A percentile compares a stretch with the other conserved stretches of the same genome.
Evolutionary conservation across 176 grass and related monocot species (phyloP).

Genomic region (Carex parvula): DNA sequence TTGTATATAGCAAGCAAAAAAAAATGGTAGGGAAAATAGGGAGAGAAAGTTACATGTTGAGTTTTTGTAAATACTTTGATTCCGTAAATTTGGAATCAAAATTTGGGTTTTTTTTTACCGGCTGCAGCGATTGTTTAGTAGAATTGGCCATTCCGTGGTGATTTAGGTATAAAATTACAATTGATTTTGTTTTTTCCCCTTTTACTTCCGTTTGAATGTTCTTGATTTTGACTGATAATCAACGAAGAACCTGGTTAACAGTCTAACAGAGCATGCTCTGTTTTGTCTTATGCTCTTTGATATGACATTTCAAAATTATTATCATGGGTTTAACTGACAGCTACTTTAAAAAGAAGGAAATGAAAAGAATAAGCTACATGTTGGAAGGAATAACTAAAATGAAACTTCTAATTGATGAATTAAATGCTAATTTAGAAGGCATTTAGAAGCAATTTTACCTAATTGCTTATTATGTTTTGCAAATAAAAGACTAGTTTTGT

Average conservation of each 20-base stretch:
- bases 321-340: not conserved
- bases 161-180: not conserved
- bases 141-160: not conserved
- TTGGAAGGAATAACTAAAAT: not conserved
- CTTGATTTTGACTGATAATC: not conserved
- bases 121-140: not conserved
- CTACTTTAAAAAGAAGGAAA: not conserved
- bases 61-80: constrained; percentile 27
- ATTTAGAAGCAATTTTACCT: not conserved
- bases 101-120: constrained; percentile 20
- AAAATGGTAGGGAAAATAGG: constrained; percentile 9
- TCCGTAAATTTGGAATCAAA: constrained; percentile 13
- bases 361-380: not conserved
- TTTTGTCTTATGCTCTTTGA: not conserved
- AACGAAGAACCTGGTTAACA: not conserved
- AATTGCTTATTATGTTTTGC: not conserved
- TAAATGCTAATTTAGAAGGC: not conserved
- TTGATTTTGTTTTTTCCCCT: not conserved
- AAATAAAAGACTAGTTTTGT: not conserved
- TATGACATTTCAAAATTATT: not conserved
- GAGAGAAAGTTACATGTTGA: not conserved
- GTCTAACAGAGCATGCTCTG: not conserved
- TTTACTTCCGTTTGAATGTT: not conserved
- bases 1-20: constrained; percentile 15
- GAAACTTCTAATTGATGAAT: not conserved